These are phyloP conservation scores for Parastagonospora avenae DNA, from an alignment of 2,329 filamentous ascomycete genomes.

Conservation along the genomic window DNA sequence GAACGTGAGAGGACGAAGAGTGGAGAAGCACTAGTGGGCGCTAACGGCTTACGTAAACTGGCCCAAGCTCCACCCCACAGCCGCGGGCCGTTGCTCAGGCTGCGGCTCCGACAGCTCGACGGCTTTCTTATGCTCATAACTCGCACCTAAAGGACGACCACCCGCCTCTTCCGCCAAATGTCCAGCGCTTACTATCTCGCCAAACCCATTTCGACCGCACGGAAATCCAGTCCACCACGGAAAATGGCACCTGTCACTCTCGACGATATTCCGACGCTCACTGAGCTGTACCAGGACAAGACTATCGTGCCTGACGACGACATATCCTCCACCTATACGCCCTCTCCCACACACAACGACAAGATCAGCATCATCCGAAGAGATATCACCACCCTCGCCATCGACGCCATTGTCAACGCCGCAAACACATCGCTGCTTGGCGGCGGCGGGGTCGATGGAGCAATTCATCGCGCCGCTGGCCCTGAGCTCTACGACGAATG, in stretches of 20 bases:
- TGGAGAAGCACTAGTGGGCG: too few relatives aligned
- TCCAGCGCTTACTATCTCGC: constrained; percentile 32
- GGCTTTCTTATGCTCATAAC: too few relatives aligned
- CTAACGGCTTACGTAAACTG: too few relatives aligned
- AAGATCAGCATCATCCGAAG: constrained; percentile 72
- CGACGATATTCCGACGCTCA: constrained; percentile 66
- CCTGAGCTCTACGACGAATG: constrained; percentile 72
- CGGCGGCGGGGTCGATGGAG: constrained; percentile 79
- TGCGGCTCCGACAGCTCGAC: too few relatives aligned
- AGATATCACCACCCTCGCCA: constrained; percentile 79
- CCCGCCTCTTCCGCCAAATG: constrained; percentile 6
- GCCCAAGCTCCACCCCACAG: too few relatives aligned
- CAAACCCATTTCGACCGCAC: constrained; percentile 13
- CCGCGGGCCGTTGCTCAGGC: too few relatives aligned
- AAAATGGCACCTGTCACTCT: constrained; percentile 45
- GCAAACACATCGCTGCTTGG: constrained; percentile 80
- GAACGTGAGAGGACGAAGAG: too few relatives aligned
- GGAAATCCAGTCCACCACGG: constrained; percentile 2
- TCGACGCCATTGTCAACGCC: constrained; percentile 91
- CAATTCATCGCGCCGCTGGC: constrained; percentile 86
- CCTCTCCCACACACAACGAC: constrained; percentile 59
- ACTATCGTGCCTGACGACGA: constrained; percentile 49
- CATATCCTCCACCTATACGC: constrained; percentile 12
- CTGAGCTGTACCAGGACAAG: constrained; percentile 67
- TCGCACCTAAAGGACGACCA: too few relatives aligned